These are phyloP conservation scores for Rutidosis leptorrhynchoides DNA, from an alignment of 129 eudicot species.

Conservation along the genomic window DNA sequence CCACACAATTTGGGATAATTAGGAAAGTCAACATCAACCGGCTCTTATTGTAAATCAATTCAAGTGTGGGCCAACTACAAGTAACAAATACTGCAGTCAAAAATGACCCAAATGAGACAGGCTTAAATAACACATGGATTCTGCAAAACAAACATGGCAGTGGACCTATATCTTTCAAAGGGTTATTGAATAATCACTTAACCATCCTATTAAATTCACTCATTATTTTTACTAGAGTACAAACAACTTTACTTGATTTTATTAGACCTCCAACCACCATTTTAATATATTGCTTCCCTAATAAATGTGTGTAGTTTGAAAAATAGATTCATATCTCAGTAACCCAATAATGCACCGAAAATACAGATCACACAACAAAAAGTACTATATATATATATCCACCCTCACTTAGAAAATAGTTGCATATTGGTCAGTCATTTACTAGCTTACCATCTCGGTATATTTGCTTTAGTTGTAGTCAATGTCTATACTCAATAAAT, in stretches of 20 bases:
- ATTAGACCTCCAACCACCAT: conserved; percentile 27
- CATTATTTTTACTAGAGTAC: conserved; percentile 17
- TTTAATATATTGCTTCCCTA: conserved; percentile 18
- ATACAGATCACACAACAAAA: conserved; percentile 20
- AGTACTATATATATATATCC: background rate
- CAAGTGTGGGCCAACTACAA: conserved; percentile 3
- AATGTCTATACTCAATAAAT: background rate
- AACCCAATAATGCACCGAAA: conserved; percentile 36
- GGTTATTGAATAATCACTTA: conserved; percentile 10
- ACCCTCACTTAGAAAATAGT: background rate
- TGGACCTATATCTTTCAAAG: conserved; percentile 24
- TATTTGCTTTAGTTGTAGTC: conserved; percentile 8
- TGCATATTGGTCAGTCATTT: background rate
- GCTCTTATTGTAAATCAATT: background rate
- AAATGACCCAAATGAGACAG: background rate
- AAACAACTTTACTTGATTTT: conserved; percentile 14
- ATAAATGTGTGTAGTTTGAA: conserved; percentile 25
- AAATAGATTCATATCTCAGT: conserved; percentile 11
- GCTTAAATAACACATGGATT: conserved; percentile 24
- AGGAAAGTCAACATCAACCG: background rate
- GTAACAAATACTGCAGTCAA: conserved; percentile 10
- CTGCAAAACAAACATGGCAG: conserved; percentile 2
- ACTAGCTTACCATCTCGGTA: no score
- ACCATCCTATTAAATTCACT: conserved; percentile 21
- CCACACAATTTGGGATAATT: background rate